Conservation (phyloP, 2,329 filamentous ascomycete genomes). For the Trichoderma brevicompactum region DNA sequence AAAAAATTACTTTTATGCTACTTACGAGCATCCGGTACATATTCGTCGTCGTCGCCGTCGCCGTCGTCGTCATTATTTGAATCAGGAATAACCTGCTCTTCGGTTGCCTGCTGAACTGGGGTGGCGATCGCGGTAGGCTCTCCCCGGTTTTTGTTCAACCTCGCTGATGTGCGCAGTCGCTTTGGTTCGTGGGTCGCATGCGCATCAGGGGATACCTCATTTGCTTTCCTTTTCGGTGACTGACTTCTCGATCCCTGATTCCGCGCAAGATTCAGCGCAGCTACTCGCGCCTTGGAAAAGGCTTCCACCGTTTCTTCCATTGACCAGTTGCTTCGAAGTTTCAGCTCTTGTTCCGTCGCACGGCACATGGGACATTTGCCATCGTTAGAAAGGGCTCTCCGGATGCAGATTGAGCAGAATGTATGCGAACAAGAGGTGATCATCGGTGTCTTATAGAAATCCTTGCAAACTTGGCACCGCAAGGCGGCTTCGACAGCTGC, state of each 20-base stretch:
- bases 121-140: constrained; percentile 38
- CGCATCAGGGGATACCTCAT: constrained; percentile 38
- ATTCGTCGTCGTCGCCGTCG: constrained; percentile 36
- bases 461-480: constrained; percentile 96
- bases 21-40: constrained; percentile 39
- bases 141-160: constrained; percentile 50
- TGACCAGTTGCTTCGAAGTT: constrained; percentile 81
- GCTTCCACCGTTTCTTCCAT: constrained; percentile 82
- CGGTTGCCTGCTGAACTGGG: constrained; percentile 21
- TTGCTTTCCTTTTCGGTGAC: constrained; percentile 59
- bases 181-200: constrained; percentile 47
- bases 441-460: constrained; percentile 94
- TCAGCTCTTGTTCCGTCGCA: constrained; percentile 77
- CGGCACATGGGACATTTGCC: constrained; percentile 89
- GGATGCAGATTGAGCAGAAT: constrained; percentile 95
- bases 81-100: constrained; percentile 32
- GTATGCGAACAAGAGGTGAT: constrained; percentile 94
- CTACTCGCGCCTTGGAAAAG: constrained; percentile 69
- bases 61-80: constrained; percentile 32
- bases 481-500: constrained; percentile 79
- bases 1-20: neutral
- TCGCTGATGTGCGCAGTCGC: constrained; percentile 57
- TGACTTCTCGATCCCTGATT: constrained; percentile 31
- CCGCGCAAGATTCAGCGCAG: constrained; percentile 67
- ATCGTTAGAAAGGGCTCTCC: constrained; percentile 78